phyloP scores from a whole-genome alignment of 1,284 basidiomycete species.

The Trametes hirsuta region DNA sequence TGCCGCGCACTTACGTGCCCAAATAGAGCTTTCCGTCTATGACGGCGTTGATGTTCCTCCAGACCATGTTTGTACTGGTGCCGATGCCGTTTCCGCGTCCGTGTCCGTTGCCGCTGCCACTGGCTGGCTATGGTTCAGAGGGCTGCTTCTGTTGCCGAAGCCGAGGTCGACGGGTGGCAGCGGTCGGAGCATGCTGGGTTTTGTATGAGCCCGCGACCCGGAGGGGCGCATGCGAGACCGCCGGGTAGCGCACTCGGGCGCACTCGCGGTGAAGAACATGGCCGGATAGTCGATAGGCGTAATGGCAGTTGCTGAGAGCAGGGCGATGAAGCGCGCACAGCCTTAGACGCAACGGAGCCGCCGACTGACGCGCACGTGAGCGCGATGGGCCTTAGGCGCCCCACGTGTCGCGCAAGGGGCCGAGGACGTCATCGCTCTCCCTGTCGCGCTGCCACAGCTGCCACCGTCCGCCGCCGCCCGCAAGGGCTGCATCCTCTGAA shows the following conservation, averaged over 20 bases:
- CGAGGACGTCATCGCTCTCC: conserved; percentile 22
- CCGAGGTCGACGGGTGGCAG: conserved; percentile 21
- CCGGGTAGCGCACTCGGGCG: conserved; percentile 23
- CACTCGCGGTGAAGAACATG: conserved; percentile 23
- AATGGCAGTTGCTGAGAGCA: conserved; percentile 29
- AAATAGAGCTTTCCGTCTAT: conserved; percentile 71
- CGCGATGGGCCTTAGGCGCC: conserved; percentile 16
- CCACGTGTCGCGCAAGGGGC: conserved; percentile 1
- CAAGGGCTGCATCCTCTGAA: conserved; percentile 10
- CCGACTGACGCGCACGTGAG: conserved; percentile 20
- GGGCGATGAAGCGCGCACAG: conserved; percentile 31
- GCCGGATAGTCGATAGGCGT: conserved; percentile 28
- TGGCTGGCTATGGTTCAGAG: conserved; percentile 6
- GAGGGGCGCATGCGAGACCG: conserved; percentile 23
- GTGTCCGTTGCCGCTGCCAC: neutral
- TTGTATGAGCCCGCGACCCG: conserved; percentile 30
- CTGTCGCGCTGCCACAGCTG: conserved; percentile 5
- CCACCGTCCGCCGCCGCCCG: conserved; percentile 12
- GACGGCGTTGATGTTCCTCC: conserved; percentile 76
- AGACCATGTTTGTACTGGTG: conserved; percentile 44
- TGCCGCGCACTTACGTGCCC: conserved; percentile 64
- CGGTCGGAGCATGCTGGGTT: conserved; percentile 29
- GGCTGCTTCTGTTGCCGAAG: conserved; percentile 23
- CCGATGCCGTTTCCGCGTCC: too few species aligned
- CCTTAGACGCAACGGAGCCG: conserved; percentile 9